These are phyloP conservation scores for Alternaria sp. DNA, from an alignment of 2,329 filamentous ascomycete species.

Conservation along the genomic window DNA sequence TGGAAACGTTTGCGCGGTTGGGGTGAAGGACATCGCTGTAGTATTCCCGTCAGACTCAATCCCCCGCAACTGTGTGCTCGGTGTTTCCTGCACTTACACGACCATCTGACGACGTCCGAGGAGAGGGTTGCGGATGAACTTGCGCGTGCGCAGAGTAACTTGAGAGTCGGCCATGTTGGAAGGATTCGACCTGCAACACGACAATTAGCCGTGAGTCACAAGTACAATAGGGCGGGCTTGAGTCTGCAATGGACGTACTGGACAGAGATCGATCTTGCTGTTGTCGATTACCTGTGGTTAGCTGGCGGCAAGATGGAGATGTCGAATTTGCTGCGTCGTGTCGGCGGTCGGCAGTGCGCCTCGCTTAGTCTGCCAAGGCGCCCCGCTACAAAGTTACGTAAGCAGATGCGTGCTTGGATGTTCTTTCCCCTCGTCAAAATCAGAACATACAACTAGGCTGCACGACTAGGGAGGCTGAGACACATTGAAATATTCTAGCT, in stretches of 20 bases:
- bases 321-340: conserved; percentile 27
- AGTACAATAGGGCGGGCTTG: conserved; percentile 4
- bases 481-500: neutral
- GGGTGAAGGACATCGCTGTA: conserved; percentile 98
- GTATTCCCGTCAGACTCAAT: conserved; percentile 38
- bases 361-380: conserved; percentile 20
- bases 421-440: neutral
- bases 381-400: conserved; percentile 30
- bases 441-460: neutral
- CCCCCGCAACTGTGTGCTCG: conserved; percentile 19
- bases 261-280: conserved; percentile 45
- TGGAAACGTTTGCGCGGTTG: conserved; percentile 97
- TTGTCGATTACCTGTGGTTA: conserved; percentile 37
- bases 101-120: conserved; percentile 99
- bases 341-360: conserved; percentile 20
- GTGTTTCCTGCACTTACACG: conserved; percentile 68
- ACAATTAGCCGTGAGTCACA: conserved; percentile 18
- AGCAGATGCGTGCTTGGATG: conserved; percentile 14
- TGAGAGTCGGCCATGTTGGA: conserved; percentile 81
- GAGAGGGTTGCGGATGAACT: conserved; percentile 99
- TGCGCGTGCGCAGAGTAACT: conserved; percentile 81
- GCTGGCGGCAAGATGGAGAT: conserved; percentile 42
- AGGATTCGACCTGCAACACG: conserved; percentile 40
- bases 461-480: neutral
- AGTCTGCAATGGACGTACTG: conserved; percentile 36